Conservation (phyloP, 768 basidiomycete species). For the Tylopilus cervinicoccineus region DNA sequence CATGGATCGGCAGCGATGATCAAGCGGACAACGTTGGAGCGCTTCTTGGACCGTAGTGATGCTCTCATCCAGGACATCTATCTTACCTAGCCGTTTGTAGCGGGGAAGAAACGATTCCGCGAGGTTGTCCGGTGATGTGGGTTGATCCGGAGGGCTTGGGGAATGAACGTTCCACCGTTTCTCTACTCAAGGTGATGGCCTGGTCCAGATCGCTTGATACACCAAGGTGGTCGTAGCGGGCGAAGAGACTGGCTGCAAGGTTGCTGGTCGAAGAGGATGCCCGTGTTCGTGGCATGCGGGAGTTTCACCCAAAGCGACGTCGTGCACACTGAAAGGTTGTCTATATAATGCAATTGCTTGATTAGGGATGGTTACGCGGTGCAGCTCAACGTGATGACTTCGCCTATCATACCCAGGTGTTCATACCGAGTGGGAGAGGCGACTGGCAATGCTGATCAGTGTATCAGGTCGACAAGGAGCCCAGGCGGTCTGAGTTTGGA, state of each 20-base stretch:
- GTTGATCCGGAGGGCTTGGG: constrained; percentile 1
- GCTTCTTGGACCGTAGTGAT: background rate
- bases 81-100: background rate
- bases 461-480: too few relatives aligned
- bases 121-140: background rate
- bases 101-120: background rate
- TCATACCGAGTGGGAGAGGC: too few relatives aligned
- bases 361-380: too few relatives aligned
- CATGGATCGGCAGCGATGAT: background rate
- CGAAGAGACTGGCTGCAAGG: background rate
- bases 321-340: too few relatives aligned
- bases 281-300: too few relatives aligned
- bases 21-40: background rate
- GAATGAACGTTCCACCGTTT: background rate
- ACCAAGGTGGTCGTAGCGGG: background rate
- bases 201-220: background rate
- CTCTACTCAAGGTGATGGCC: background rate
- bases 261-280: background rate
- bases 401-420: too few relatives aligned
- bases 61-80: background rate
- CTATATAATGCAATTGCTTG: too few relatives aligned
- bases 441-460: too few relatives aligned
- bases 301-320: too few relatives aligned
- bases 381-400: too few relatives aligned
- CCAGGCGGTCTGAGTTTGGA: too few relatives aligned